These are phyloP conservation scores for Dicorynia guianensis DNA, from an alignment of 306 rosid genomes.

Conservation along the genomic window DNA sequence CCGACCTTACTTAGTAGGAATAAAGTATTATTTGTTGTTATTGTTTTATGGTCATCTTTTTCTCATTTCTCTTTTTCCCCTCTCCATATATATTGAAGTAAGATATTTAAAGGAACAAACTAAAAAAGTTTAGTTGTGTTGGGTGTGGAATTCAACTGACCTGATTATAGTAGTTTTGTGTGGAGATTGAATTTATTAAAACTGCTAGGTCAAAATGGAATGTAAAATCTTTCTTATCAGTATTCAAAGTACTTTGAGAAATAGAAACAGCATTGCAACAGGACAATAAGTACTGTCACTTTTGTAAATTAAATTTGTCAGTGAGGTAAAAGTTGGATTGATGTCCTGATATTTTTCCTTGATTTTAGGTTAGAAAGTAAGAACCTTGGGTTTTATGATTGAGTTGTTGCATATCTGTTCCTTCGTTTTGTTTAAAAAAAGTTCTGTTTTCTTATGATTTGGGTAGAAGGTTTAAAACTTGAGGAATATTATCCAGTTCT, in stretches of 20 bases:
- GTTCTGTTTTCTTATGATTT: conserved; percentile 28
- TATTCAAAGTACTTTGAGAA: conserved; percentile 26
- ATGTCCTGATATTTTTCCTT: conserved; percentile 2
- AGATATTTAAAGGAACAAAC: background rate
- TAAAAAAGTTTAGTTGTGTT: background rate
- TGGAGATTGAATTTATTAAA: background rate
- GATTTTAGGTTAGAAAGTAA: background rate
- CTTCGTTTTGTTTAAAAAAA: background rate
- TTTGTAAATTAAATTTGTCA: conserved; percentile 16
- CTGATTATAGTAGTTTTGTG: conserved; percentile 2
- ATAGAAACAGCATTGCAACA: conserved; percentile 8
- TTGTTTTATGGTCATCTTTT: background rate
- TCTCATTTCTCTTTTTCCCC: background rate
- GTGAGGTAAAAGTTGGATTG: conserved; percentile 29
- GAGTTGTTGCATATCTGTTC: conserved; percentile 15
- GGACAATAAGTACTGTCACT: background rate
- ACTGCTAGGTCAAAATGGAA: background rate
- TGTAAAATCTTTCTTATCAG: background rate
- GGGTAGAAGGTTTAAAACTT: conserved; percentile 9
- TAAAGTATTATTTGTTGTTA: no score
- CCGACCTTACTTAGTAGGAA: no score
- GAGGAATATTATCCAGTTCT: conserved; percentile 31
- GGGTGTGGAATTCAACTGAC: background rate
- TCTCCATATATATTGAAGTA: background rate
- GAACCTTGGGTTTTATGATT: conserved; percentile 18